Evolutionary conservation across 306 rosid genomes (phyloP), one percentile per base, ranked within the genome.

Genomic region (Bauhinia variegata): DNA sequence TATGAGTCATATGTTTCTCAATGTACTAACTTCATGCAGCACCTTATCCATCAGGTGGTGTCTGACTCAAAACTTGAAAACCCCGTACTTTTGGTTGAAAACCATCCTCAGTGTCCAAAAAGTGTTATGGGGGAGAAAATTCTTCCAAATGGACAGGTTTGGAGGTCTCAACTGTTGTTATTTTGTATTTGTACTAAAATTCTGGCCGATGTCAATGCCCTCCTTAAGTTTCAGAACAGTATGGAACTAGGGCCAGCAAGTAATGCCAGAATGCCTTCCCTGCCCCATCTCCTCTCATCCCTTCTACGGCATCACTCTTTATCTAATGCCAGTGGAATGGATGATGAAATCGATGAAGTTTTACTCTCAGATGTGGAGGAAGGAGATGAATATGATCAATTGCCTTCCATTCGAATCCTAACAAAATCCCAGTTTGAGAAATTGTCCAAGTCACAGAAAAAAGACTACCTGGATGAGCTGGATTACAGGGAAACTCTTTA

Each of bases 131-230:
- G 99, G 74, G 96, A 95, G 81, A 90, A 75, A 83, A 65, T 95
- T 67, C 97, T 95, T 79, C 99, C 99, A 6, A 88, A 95, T 76
- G 99, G 99, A 63, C 88, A 78, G 82, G 96, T 86, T 75, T 95
- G 99, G 99, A 95, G 79, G 76, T 88, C 90, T 64, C 91, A 88
- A 54, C 83, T 90, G 66, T 73, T 88, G 84, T 75, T 90, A 71
- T 80, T 82, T 57, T 90, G 97, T 76, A 66, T 90, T 63, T 95
- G 96, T 72, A 83, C 90, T 39, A 95, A 95, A 83, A 78, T 90
- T 77, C 85, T 95, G 58, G 83, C 81, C 30, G 97, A 88, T 84
- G 96, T 86, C 67, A 95, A 82, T 72, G 46, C 73, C 81, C 83
- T 95, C 49, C 76, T 95, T 72, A 87, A 82, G 79, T 83, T 95